These are phyloP conservation scores for Strobilomyces echinocephalus DNA, from an alignment of 768 basidiomycete species.

Conservation along the genomic window DNA sequence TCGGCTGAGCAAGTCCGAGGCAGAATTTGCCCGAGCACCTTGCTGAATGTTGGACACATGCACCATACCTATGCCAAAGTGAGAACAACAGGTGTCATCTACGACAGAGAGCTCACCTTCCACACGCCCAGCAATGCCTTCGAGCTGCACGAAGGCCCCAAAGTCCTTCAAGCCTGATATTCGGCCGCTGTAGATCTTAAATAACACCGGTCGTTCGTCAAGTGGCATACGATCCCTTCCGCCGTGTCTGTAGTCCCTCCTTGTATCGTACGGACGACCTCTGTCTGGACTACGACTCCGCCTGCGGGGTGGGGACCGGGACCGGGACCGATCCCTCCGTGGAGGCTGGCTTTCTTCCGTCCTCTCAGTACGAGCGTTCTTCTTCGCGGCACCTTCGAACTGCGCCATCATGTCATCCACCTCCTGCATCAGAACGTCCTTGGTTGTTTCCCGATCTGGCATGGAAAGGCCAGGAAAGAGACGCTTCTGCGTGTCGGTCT, in stretches of 20 bases:
- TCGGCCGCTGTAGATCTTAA: slow-evolving; percentile 91
- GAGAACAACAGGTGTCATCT: neutral
- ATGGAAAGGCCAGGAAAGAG: slow-evolving; percentile 88
- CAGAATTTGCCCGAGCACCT: slow-evolving; percentile 80
- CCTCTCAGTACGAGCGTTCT: slow-evolving; percentile 40
- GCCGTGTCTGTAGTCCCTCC: slow-evolving; percentile 39
- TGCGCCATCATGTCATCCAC: slow-evolving; percentile 86
- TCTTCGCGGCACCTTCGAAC: slow-evolving; percentile 65
- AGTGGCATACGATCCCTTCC: slow-evolving; percentile 35
- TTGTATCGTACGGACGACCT: slow-evolving; percentile 43
- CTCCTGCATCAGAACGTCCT: slow-evolving; percentile 83
- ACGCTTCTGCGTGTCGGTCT: slow-evolving; percentile 74
- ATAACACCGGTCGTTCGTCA: slow-evolving; percentile 84
- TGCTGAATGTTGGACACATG: slow-evolving; percentile 91
- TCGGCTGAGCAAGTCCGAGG: slow-evolving; percentile 79
- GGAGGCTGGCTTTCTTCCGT: slow-evolving; percentile 51
- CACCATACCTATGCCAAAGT: slow-evolving; percentile 71
- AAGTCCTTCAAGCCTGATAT: slow-evolving; percentile 89
- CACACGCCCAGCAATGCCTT: slow-evolving; percentile 77
- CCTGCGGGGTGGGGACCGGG: slow-evolving; percentile 43
- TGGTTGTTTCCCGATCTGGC: slow-evolving; percentile 61
- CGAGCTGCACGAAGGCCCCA: slow-evolving; percentile 88
- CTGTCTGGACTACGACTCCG: slow-evolving; percentile 59
- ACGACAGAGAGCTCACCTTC: slow-evolving; percentile 64
- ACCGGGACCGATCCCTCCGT: slow-evolving; percentile 45